Percentiles rank a stretch among this genome's conserved stretches.
These are phyloP conservation scores for Podospora pseudoanserina DNA, from an alignment of 495 filamentous ascomycete species.

Conservation along the genomic window DNA sequence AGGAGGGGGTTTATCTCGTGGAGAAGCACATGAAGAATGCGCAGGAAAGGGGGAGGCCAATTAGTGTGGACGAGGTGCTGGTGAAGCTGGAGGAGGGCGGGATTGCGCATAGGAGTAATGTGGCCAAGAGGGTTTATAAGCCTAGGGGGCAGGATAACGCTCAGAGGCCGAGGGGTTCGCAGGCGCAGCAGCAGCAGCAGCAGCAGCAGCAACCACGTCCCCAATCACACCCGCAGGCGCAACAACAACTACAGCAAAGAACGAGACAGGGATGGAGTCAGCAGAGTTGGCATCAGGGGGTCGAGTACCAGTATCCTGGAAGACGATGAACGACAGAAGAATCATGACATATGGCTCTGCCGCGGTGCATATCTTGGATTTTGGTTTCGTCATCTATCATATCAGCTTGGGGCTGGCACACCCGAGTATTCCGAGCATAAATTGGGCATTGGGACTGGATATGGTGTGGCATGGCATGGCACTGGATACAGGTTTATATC, in stretches of 20 bases:
- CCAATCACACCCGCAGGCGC: background rate
- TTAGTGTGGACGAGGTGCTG: constrained; percentile 2
- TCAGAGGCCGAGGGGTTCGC: background rate
- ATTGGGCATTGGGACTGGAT: background rate
- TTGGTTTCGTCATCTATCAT: background rate
- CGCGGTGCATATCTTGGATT: background rate
- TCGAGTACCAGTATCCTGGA: background rate
- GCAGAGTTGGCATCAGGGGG: background rate
- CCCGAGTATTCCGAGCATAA: background rate
- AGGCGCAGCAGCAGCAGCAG: background rate
- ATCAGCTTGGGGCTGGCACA: background rate
- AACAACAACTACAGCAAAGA: background rate
- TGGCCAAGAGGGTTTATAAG: background rate
- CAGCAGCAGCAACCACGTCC: background rate
- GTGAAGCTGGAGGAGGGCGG: constrained; percentile 3
- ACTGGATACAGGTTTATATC: no score
- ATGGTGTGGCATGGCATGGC: background rate
- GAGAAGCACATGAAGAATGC: background rate
- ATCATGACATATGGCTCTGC: background rate
- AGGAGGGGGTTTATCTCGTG: background rate
- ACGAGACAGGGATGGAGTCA: background rate
- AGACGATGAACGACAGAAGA: background rate
- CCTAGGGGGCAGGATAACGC: background rate
- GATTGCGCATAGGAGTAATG: background rate
- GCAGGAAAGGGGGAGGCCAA: background rate